phyloP scores from a whole-genome alignment of 1,284 basidiomycete genomes.

The Microbotryum lychnidis-dioicae region DNA sequence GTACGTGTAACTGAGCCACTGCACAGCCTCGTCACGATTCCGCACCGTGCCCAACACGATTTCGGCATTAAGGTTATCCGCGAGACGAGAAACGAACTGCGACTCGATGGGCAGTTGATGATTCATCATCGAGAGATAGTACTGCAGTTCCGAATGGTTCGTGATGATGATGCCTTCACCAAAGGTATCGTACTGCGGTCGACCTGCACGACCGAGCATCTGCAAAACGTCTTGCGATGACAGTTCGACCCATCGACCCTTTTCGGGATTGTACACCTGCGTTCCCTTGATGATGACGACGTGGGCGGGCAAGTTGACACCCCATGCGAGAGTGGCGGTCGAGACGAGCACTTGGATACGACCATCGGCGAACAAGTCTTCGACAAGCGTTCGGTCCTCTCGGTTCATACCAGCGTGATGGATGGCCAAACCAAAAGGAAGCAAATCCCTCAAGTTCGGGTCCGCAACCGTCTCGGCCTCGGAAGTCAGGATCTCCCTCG shows the following conservation, averaged over 20 bases:
- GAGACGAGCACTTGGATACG: slow-evolving; percentile 91
- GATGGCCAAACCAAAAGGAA: slow-evolving; percentile 95
- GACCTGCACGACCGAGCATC: slow-evolving; percentile 96
- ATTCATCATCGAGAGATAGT: slow-evolving; percentile 87
- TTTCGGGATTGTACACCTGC: slow-evolving; percentile 98
- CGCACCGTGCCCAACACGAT: slow-evolving; percentile 92
- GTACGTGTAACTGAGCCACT: slow-evolving; percentile 94
- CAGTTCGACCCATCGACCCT: slow-evolving; percentile 93
- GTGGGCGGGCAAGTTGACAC: slow-evolving; percentile 96
- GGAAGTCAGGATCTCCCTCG: slow-evolving; percentile 74
- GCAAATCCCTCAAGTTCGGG: slow-evolving; percentile 71
- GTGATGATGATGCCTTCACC: slow-evolving; percentile 99
- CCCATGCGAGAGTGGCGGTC: slow-evolving; percentile 98
- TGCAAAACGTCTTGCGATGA: slow-evolving; percentile 95
- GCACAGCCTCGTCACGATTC: slow-evolving; percentile 93
- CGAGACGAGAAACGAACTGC: slow-evolving; percentile 84
- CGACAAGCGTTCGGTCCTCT: slow-evolving; percentile 84
- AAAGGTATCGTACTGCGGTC: slow-evolving; percentile 94
- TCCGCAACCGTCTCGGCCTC: slow-evolving; percentile 81
- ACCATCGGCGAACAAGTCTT: slow-evolving; percentile 89
- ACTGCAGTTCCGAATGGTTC: slow-evolving; percentile 92
- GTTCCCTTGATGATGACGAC: slow-evolving; percentile 99
- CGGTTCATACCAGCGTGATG: slow-evolving; percentile 99
- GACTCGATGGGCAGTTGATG: slow-evolving; percentile 95
- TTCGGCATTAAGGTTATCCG: slow-evolving; percentile 96